A percentile compares a stretch with the other conserved stretches of the same genome.
Evolutionary conservation across 2,329 filamentous ascomycete genomes (phyloP).

Genomic region (Microdochium paspali): DNA sequence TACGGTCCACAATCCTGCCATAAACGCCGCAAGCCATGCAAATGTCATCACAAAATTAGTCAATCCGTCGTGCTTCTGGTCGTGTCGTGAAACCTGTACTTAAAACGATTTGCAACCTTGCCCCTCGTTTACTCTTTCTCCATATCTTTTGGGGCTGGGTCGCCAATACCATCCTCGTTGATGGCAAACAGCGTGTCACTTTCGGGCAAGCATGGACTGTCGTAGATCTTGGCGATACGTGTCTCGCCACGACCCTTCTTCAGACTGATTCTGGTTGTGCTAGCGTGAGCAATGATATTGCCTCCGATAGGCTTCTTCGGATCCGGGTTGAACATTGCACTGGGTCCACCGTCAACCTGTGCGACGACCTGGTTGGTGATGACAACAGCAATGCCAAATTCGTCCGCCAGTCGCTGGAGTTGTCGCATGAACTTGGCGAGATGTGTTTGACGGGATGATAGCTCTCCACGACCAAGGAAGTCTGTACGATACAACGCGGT

Average conservation of each 20-base stretch:
- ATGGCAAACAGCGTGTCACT: slow-evolving; percentile 96
- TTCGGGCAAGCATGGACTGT: slow-evolving; percentile 93
- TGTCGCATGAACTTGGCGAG: slow-evolving; percentile 83
- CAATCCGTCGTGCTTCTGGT: not conserved
- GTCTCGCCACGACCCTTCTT: slow-evolving; percentile 96
- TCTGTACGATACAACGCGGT: slow-evolving; percentile 94
- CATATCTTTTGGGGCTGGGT: slow-evolving; percentile 89
- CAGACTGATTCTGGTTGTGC: slow-evolving; percentile 85
- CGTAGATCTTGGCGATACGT: slow-evolving; percentile 97
- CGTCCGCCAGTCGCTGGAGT: slow-evolving; percentile 66
- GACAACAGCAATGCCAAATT: slow-evolving; percentile 94
- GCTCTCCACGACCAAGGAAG: slow-evolving; percentile 90
- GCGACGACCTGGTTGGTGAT: slow-evolving; percentile 99
- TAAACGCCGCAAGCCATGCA: not conserved
- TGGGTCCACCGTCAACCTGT: slow-evolving; percentile 92
- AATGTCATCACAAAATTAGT: not conserved
- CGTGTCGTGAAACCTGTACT: not conserved
- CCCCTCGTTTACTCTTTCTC: slow-evolving; percentile 49
- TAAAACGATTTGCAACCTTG: not conserved
- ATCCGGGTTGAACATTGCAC: slow-evolving; percentile 98
- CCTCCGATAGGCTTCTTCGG: slow-evolving; percentile 98
- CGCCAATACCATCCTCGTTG: slow-evolving; percentile 91
- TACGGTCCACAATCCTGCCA: not conserved
- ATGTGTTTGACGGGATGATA: slow-evolving; percentile 87
- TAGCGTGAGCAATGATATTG: slow-evolving; percentile 97